phyloP scores from a whole-genome alignment of 1,284 basidiomycete species.

The Moesziomyces sp. region DNA sequence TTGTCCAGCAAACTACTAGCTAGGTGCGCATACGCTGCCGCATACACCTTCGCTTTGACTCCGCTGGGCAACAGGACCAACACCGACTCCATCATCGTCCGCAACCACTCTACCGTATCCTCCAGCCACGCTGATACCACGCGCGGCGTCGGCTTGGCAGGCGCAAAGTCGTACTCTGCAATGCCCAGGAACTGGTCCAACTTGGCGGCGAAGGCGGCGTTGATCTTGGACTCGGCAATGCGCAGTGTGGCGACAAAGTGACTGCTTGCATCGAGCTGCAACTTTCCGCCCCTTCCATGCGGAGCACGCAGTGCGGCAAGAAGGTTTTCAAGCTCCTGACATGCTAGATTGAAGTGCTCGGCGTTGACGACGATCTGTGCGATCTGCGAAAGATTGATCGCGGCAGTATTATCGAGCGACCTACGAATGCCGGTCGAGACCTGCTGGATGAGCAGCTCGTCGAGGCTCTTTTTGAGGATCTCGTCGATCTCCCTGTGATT shows the following conservation, averaged over 20 bases:
- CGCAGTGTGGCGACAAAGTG: conserved; percentile 79
- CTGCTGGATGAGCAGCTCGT: conserved; percentile 82
- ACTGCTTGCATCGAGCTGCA: conserved; percentile 76
- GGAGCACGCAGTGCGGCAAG: conserved; percentile 78
- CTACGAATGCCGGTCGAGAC: conserved; percentile 82
- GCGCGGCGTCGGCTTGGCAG: conserved; percentile 60
- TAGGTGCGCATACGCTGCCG: conserved; percentile 84
- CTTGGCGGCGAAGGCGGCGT: conserved; percentile 85
- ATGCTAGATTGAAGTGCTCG: conserved; percentile 89
- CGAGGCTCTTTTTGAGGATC: conserved; percentile 88
- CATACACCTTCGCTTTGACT: conserved; percentile 88
- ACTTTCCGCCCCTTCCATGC: conserved; percentile 79
- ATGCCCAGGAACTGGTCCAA: conserved; percentile 96
- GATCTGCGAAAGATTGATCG: conserved; percentile 85
- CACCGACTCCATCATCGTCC: conserved; percentile 93
- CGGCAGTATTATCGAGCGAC: conserved; percentile 74
- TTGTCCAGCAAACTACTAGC: conserved; percentile 84
- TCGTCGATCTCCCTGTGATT: conserved; percentile 93
- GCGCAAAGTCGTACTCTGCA: conserved; percentile 93
- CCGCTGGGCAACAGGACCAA: conserved; percentile 78
- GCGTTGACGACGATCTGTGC: conserved; percentile 93
- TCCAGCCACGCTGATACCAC: conserved; percentile 88
- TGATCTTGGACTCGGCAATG: conserved; percentile 81
- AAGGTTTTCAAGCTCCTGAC: conserved; percentile 85
- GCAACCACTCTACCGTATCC: conserved; percentile 95